Evolutionary conservation across 139 green algal genomes (phyloP), one percentile per base, ranked within the genome.

Genomic region (Diplosphaera chodatii): DNA sequence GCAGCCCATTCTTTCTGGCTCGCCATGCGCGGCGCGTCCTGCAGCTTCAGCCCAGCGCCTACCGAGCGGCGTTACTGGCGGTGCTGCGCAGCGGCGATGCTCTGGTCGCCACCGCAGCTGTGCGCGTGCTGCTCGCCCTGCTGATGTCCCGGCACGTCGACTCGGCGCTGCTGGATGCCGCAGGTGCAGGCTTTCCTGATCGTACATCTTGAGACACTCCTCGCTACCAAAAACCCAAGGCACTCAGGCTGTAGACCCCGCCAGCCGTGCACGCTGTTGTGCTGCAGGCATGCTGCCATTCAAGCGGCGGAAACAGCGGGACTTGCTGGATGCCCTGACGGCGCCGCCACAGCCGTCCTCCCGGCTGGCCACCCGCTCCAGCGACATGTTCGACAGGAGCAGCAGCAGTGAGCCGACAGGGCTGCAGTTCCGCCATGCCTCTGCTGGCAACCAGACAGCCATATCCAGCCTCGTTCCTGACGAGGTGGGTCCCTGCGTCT

Each of bases 261-360:
- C n/a, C n/a, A n/a, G n/a, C n/a, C n/a, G n/a, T n/a, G n/a, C n/a
- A n/a, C n/a, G n/a, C n/a, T n/a, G n/a, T n/a, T n/a, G n/a, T n/a
- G n/a, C n/a, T n/a, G 68, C 75, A 79, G 81, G 82, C 16, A 63
- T 87, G 66, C 71, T 86, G 55, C 79, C 82, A 22, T 40, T 66
- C 25, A 65, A 74, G 27, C 69, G 72, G 0, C 55, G 67, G 13
- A 81, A 77, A 65, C 75, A 87, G 34, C 67, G 67, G 10, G 67
- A 83, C 69, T 72, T 87, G 66, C 56, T 87, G 63, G 64, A 78
- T 8, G 70, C 41, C 30, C 68, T 87, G 32, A 75, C 75, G 4
- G 68, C 34, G 32, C 23, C 40, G 31, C n/a, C n/a, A n/a, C 55
- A 30, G 55, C 30, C 30, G 28, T 22, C 15, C 1, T 34, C 32